Conservation (phyloP, 257 asterid species). For the Petunia secreta region DNA sequence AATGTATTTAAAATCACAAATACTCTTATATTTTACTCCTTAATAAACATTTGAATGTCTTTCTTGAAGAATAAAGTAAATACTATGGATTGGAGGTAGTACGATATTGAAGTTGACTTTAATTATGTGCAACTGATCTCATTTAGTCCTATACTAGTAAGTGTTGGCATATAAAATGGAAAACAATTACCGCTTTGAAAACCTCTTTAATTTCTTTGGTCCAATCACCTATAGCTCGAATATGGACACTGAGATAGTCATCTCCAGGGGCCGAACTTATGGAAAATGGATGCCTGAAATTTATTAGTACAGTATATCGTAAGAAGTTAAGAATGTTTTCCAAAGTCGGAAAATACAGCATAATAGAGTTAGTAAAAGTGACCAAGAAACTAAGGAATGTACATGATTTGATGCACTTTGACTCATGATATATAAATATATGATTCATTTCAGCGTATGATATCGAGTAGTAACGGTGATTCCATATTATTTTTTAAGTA, state of each 20-base stretch:
- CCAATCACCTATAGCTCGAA: conserved; percentile 85
- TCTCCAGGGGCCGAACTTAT: conserved; percentile 86
- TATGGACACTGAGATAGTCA: conserved; percentile 83
- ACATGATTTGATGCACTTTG: background rate
- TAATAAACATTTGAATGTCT: too few species aligned
- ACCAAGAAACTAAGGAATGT: too few species aligned
- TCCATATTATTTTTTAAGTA: conserved; percentile 1
- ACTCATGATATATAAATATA: background rate
- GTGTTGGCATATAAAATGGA: background rate
- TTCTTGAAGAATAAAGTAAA: too few species aligned
- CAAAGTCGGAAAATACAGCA: conserved; percentile 17
- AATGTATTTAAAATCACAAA: too few species aligned
- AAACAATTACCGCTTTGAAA: conserved; percentile 60
- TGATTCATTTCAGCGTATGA: background rate
- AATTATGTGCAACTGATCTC: too few species aligned
- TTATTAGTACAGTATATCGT: background rate
- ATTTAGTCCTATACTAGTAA: too few species aligned
- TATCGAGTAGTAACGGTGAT: too few species aligned
- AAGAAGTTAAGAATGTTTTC: background rate
- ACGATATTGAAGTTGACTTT: too few species aligned
- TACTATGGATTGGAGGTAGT: too few species aligned
- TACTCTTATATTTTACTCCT: too few species aligned
- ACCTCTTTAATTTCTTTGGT: conserved; percentile 71
- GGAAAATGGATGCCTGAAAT: conserved; percentile 88
- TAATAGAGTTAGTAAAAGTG: background rate